Base-by-base conservation (phyloP, 257 asterid species). In the Vinca minor region DNA sequence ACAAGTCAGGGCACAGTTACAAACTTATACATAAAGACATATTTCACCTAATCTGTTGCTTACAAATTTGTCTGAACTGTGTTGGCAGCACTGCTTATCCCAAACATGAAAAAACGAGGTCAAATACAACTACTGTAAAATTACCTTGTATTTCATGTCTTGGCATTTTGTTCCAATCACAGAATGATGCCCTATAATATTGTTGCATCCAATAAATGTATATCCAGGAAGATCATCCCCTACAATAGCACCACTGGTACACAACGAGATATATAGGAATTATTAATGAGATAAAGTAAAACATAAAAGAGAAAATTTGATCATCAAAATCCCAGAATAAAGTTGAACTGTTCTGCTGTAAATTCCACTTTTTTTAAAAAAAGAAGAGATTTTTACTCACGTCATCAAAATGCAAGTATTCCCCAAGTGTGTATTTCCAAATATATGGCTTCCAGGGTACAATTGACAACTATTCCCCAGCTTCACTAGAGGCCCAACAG, bases 211-310 rank as follows among this genome's bases (percentile, higher is more conserved):
- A 48, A 89, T 71, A 71, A 89, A 72, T 14, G 95, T 92, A 68
- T 64, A 70, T 21, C 98, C 98, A 8, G 97, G 97, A 78, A 85
- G 81, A 74, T 89, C 95, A 70, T 92, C 97, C 65, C 98, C 98
- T 61, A 92, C 86, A 28, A 92, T 80, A 71, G 97, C 85, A 64
- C 98, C 96, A 69, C 97, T 92, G 87, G 32, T 46, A 55, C 65
- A 64, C 59, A 71, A 17, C 35, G 25, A 23, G 28, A 41, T 1
- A 39, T 14, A 53, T 35, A 55, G 25, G 20, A 23, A 39, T 35
- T 9, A 15, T 58, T 29, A 10, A n/a, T 45, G 41, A 15, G 49
- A n/a, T 26, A 66, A 41, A 48, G 42, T 0, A 46, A 20, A 18
- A 55, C 28, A 14, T 34, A 28, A 55, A 5, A n/a, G 3, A 29